These are phyloP conservation scores for Salmacisia buchloeana DNA, from an alignment of 1,284 basidiomycete genomes.

Conservation along the genomic window DNA sequence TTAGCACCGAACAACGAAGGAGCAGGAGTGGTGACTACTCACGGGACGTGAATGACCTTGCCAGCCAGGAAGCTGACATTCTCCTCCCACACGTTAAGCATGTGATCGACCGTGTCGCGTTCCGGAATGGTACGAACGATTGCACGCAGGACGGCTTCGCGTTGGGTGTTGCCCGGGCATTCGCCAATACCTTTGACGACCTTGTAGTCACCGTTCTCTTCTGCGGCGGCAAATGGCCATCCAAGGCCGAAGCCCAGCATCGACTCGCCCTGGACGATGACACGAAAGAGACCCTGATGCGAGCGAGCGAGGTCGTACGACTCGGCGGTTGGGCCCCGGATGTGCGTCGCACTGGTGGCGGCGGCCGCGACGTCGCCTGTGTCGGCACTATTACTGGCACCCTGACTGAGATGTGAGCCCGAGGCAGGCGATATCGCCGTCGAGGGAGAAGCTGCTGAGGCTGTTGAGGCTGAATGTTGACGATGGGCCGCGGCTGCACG, in stretches of 20 bases:
- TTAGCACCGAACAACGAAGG: too few species aligned
- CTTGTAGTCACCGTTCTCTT: conserved; percentile 24
- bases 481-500: too few species aligned
- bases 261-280: conserved; percentile 39
- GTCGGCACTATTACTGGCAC: too few species aligned
- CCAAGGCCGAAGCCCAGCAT: conserved; percentile 47
- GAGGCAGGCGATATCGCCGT: too few species aligned
- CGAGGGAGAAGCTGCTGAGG: too few species aligned
- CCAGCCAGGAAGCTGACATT: conserved; percentile 30
- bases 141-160: conserved; percentile 41
- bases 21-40: too few species aligned
- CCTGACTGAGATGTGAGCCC: too few species aligned
- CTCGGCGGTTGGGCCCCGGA: conserved; percentile 1
- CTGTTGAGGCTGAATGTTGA: too few species aligned
- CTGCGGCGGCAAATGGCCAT: conserved; percentile 42
- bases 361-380: too few species aligned
- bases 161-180: conserved; percentile 26
- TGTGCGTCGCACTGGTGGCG: not conserved
- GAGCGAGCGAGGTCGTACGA: conserved; percentile 13
- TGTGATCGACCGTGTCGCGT: conserved; percentile 30
- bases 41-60: conserved; percentile 35
- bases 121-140: conserved; percentile 37
- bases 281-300: conserved; percentile 21
- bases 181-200: conserved; percentile 18
- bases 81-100: conserved; percentile 38